Percentiles rank a stretch among this genome's conserved stretches.
Conservation (phyloP, 768 basidiomycete species). For the Postia placenta region DNA sequence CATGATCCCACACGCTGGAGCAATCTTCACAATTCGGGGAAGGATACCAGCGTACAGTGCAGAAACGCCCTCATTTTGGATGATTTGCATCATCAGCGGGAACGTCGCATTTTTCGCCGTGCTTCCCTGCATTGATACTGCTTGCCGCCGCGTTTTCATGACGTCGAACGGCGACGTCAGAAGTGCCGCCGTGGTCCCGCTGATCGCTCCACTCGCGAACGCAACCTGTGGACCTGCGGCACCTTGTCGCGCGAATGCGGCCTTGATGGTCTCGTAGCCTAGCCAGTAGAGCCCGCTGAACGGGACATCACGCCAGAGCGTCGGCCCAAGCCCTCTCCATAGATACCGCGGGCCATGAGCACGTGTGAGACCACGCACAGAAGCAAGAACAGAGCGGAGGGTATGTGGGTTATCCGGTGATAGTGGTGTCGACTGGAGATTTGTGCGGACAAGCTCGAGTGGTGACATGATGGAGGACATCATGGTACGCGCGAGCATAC, state of each 20-base stretch:
- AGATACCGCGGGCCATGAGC: conserved; percentile 62
- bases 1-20: conserved; percentile 98
- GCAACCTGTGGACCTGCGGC: conserved; percentile 60
- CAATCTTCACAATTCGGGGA: conserved; percentile 91
- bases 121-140: conserved; percentile 59
- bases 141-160: conserved; percentile 90
- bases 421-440: conserved; percentile 81
- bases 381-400: conserved; percentile 63
- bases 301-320: conserved; percentile 95
- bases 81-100: conserved; percentile 60
- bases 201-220: conserved; percentile 86
- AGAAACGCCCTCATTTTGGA: conserved; percentile 70
- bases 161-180: conserved; percentile 96
- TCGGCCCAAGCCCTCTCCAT: conserved; percentile 89
- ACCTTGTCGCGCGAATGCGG: conserved; percentile 45
- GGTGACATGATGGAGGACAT: conserved; percentile 81
- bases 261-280: conserved; percentile 83
- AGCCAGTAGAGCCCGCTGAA: conserved; percentile 98
- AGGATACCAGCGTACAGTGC: conserved; percentile 81
- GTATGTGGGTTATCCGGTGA: conserved; percentile 70
- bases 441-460: conserved; percentile 88
- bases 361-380: conserved; percentile 54
- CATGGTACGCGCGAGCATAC: conserved; percentile 73
- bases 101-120: conserved; percentile 44
- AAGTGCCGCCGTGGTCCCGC: conserved; percentile 81